Evolutionary conservation across 371 early-diverging fungal species (phyloP).

Genomic region (Mortierella sp.): DNA sequence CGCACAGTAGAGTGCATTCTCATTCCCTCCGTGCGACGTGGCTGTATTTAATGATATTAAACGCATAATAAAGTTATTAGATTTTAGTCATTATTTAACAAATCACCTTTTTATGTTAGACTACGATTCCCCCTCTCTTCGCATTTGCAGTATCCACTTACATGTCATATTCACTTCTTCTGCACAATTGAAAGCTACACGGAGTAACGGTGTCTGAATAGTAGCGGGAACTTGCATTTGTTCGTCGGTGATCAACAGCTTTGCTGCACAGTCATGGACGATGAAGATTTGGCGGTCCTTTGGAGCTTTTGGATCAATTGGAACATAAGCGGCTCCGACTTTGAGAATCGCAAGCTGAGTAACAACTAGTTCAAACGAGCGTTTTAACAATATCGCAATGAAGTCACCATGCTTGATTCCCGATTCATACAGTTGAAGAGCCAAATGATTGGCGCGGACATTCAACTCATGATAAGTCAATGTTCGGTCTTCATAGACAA

Average conservation of each 20-base stretch:
- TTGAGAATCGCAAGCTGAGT: slow-evolving; percentile 23
- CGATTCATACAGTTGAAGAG: slow-evolving; percentile 16
- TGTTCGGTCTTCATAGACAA: slow-evolving; percentile 22
- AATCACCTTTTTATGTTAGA: too few relatives aligned
- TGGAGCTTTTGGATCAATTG: slow-evolving; percentile 20
- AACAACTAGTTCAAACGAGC: slow-evolving; percentile 20
- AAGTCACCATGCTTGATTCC: slow-evolving; percentile 17
- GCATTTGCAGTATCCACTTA: background rate
- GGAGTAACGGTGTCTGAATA: background rate
- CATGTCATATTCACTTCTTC: background rate
- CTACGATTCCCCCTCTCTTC: too few relatives aligned
- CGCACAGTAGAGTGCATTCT: too few relatives aligned
- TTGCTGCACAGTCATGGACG: slow-evolving; percentile 1
- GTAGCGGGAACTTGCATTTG: background rate
- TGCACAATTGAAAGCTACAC: background rate
- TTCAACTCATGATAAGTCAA: slow-evolving; percentile 32
- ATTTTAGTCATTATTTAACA: too few relatives aligned
- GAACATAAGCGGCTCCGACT: slow-evolving; percentile 33
- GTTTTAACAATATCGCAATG: slow-evolving; percentile 24
- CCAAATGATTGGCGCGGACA: slow-evolving; percentile 12
- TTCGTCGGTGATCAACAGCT: slow-evolving; percentile 1
- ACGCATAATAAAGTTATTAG: too few relatives aligned
- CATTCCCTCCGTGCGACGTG: too few relatives aligned
- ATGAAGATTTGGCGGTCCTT: slow-evolving; percentile 8
- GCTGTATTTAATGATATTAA: too few relatives aligned